Evolutionary conservation across 2,329 filamentous ascomycete species (phyloP).

Genomic region (Drechslerella coelobrocha): DNA sequence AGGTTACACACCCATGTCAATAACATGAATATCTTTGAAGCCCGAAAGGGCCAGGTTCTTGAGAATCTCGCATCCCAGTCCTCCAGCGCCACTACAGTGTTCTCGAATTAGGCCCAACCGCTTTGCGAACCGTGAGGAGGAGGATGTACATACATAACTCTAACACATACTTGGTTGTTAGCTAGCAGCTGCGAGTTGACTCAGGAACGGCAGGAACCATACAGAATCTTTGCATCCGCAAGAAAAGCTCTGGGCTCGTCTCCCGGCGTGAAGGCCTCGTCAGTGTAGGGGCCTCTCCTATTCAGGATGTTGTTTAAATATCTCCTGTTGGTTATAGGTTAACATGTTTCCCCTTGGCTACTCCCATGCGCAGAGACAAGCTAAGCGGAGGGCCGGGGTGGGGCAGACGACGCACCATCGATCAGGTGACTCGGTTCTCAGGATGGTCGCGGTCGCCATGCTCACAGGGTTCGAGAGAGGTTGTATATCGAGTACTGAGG

Average conservation of each 20-base stretch:
- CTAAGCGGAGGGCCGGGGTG: constrained; percentile 46
- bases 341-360: constrained; percentile 8
- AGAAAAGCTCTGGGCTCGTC: constrained; percentile 65
- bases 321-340: constrained; percentile 65
- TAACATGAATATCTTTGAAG: constrained; percentile 97
- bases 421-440: constrained; percentile 43
- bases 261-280: constrained; percentile 66
- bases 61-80: constrained; percentile 92
- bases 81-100: constrained; percentile 78
- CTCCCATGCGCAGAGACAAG: constrained; percentile 5
- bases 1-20: constrained; percentile 81
- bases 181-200: neutral
- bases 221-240: constrained; percentile 78
- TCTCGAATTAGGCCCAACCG: constrained; percentile 54
- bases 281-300: constrained; percentile 80
- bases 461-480: neutral
- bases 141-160: constrained; percentile 56
- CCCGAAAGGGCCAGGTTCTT: constrained; percentile 95
- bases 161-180: constrained; percentile 44
- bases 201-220: constrained; percentile 56
- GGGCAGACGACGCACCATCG: constrained; percentile 32
- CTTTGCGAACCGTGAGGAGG: constrained; percentile 22
- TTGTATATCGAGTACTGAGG: neutral
- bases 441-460: constrained; percentile 39
- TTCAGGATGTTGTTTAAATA: constrained; percentile 82